These are phyloP conservation scores for Aureobasidium sp. DNA, from an alignment of 2,329 filamentous ascomycete genomes.

Conservation along the genomic window DNA sequence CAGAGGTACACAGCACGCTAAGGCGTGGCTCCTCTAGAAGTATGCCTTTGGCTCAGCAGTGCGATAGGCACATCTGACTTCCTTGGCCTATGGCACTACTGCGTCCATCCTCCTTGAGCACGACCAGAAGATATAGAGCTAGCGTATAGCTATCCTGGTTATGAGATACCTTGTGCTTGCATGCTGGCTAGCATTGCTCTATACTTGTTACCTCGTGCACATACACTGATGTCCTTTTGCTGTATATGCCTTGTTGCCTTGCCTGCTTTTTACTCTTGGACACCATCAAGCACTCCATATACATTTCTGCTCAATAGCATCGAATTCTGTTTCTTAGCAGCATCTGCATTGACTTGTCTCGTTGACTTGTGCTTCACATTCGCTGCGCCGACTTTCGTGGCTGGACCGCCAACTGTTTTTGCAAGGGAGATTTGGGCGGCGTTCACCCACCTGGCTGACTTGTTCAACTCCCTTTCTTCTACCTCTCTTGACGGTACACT, in stretches of 20 bases:
- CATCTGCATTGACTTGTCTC: neutral
- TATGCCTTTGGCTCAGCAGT: too few relatives aligned
- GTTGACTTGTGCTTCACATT: neutral
- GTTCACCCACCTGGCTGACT: neutral
- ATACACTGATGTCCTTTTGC: neutral
- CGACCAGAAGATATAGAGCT: too few relatives aligned
- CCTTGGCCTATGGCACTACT: too few relatives aligned
- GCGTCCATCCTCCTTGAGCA: too few relatives aligned
- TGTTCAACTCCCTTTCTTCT: neutral
- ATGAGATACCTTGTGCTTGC: neutral
- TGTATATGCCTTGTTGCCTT: neutral
- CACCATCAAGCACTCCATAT: neutral
- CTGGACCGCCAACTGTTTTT: neutral
- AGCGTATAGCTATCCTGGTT: too few relatives aligned
- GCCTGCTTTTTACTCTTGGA: neutral
- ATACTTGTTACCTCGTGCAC: neutral
- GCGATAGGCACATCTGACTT: too few relatives aligned
- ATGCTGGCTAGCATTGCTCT: neutral
- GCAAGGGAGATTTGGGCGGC: neutral
- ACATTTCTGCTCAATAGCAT: neutral
- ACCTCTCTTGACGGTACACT: neutral
- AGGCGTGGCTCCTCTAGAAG: too few relatives aligned
- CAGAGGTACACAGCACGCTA: too few relatives aligned
- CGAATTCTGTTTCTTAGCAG: neutral
- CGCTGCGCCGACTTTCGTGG: neutral